Conservation (phyloP, 176 grass and related monocot genomes). For the Juncus effusus region DNA sequence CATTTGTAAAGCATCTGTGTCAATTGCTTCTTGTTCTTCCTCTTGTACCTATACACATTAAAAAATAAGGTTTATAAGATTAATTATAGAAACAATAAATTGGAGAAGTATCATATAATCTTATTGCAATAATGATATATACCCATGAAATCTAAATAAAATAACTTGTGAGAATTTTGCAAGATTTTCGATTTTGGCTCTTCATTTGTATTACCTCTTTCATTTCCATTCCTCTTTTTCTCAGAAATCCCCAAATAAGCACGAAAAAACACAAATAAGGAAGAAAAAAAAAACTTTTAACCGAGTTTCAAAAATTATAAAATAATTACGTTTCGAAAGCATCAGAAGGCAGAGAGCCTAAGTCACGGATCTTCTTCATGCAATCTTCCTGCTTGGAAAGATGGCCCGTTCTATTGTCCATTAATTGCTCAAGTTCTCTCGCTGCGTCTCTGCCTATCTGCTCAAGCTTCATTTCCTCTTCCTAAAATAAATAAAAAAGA, state of each 20-base stretch:
- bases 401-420: slow-evolving; percentile 69
- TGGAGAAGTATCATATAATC: not conserved
- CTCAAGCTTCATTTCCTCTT: slow-evolving; percentile 65
- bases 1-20: slow-evolving; percentile 86
- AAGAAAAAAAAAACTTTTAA: not conserved
- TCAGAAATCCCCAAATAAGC: not conserved
- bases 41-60: slow-evolving; percentile 60
- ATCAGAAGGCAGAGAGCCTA: slow-evolving; percentile 89
- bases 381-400: slow-evolving; percentile 89
- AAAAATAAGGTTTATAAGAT: not conserved
- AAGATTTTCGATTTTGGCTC: not conserved
- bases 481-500: slow-evolving; percentile 43
- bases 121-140: slow-evolving; percentile 1
- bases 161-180: slow-evolving; percentile 20
- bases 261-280: not conserved
- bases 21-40: slow-evolving; percentile 92
- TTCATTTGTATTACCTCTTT: no score
- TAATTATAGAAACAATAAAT: not conserved
- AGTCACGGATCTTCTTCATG: slow-evolving; percentile 93
- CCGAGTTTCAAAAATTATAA: not conserved
- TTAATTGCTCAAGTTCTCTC: slow-evolving; percentile 80
- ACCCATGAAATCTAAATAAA: not conserved
- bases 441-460: slow-evolving; percentile 70
- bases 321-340: slow-evolving; percentile 83
- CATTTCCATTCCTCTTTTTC: no score